Evolutionary conservation across 148 eudicot genomes (phyloP).

Genomic region (Silene uniflora): DNA sequence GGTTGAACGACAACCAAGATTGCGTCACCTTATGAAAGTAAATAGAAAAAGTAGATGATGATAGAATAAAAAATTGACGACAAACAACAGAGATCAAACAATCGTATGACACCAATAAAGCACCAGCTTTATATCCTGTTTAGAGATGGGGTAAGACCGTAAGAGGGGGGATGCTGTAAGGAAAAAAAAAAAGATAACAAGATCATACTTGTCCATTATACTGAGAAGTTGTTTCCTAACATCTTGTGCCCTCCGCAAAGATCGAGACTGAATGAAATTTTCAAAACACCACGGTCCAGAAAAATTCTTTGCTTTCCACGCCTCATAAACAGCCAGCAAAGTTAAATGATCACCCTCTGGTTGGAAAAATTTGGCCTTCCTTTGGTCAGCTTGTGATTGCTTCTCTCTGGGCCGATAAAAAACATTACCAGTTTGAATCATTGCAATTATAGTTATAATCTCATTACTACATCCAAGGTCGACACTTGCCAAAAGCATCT

Average conservation of each 20-base stretch:
- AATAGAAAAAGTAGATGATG: no score
- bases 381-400: slow-evolving; percentile 96
- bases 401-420: slow-evolving; percentile 92
- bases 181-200: slow-evolving; percentile 10
- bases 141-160: no score
- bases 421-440: slow-evolving; percentile 90
- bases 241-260: slow-evolving; percentile 92
- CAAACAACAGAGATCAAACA: no score
- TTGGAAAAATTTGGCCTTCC: slow-evolving; percentile 90
- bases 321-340: slow-evolving; percentile 92
- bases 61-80: no score
- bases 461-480: slow-evolving; percentile 97
- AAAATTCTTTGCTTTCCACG: slow-evolving; percentile 92
- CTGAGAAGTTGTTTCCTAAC: slow-evolving; percentile 88
- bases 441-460: slow-evolving; percentile 86
- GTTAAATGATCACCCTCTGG: slow-evolving; percentile 97
- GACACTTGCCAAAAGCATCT: slow-evolving; percentile 92
- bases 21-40: no score
- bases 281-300: slow-evolving; percentile 94
- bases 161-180: no score
- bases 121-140: no score
- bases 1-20: no score
- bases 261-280: slow-evolving; percentile 91
- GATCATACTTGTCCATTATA: slow-evolving; percentile 83
- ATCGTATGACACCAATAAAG: no score